Evolutionary conservation across 1,284 basidiomycete species (phyloP), one percentile per base, ranked within the genome.

Genomic region (Malassezia vespertilionis): DNA sequence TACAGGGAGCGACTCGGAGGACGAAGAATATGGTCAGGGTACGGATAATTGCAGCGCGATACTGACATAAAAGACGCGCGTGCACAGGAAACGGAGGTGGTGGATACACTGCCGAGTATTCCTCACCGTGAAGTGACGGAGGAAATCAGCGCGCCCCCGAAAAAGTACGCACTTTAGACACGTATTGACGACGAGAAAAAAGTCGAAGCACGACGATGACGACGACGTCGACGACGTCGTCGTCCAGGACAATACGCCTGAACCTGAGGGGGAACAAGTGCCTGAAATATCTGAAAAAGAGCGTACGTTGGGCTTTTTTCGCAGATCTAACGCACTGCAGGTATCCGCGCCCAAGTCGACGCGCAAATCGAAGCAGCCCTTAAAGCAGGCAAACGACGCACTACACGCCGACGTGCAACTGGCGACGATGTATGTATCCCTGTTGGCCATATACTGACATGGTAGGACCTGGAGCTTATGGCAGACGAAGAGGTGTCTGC

Each of bases 401-500:
- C 80, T 64, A 80, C 81, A 69, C 76, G 78, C 49, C 86, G 86
- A 71, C 83, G 82, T 68, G 77, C 78, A 47, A 72, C 61, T 44
- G 77, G 74, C 30, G 80, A 83, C 44, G 84, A 72, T 48, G 59
- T 57, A 53, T 20, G 23, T 43, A 51, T 46, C 10, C 14, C 53
- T 22, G 23, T 12, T 24, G 23, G 9, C 10, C 5, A 11, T 46
- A 40, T 28, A 28, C 34, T 11, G 40, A 26, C 35, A 37, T n/a
- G 30, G 34, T 39, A 76, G 72, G 74, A 76, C 52, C 69, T 96
- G 18, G 91, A 97, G 62, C 77, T 80, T 30, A 83, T 85, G 58
- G 87, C 88, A 14, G 91, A 97, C 68, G 86, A 90, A 55, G 82
- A 91, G 60, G 87, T 96, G 20, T 82, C 83, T 0, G 76, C 82